Base-by-base conservation (phyloP, 2,329 filamentous ascomycete species). In the Diaporthe sp. region DNA sequence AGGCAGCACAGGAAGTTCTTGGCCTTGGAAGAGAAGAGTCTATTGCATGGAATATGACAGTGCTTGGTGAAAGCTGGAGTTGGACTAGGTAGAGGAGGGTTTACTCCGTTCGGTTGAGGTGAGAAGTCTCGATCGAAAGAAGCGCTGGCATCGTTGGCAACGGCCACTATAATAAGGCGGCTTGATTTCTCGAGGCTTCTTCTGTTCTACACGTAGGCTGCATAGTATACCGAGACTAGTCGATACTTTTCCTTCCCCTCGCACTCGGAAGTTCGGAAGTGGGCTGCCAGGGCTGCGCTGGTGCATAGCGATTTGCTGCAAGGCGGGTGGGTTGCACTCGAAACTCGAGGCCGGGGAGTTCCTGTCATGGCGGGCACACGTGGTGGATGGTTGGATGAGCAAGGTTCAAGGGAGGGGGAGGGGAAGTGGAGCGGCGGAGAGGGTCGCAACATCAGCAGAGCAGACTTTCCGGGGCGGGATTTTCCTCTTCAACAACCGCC, bases 301-400 rank as follows among this genome's bases (percentile, higher is more conserved):
- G 37, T 37, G 15, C n/a, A 63, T 42, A n/a, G 31, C 55, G 49
- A 51, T 25, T 25, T 51, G 31, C n/a, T 28, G 44, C 3, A 55
- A 9, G 57, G 34, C 34, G 13, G 55, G 58, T 63, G 65, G 65
- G 65, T 70, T 70, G 68, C 68, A 71, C 68, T 60, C 67, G 53
- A 71, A 15, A 25, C 8, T 58, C 31, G 68, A 15, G n/a, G 20
- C 58, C 53, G 57, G 34, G 57, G 20, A 58, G 13, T 63, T 72
- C 71, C 31, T 63, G 49, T 49, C 51, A 55, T 28, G 60, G 71
- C 58, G 71, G 71, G 71, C 71, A 73, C 71, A 73, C 71, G 71
- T 73, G 71, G 58, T 55, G 49, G 47, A 73, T 73, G 71, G 71
- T 65, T 65, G 71, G 71, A 67, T 28, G 71, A 55, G 71, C 58